Base-by-base conservation (phyloP, 179 eudicot species). In the Beta lomatogona region DNA sequence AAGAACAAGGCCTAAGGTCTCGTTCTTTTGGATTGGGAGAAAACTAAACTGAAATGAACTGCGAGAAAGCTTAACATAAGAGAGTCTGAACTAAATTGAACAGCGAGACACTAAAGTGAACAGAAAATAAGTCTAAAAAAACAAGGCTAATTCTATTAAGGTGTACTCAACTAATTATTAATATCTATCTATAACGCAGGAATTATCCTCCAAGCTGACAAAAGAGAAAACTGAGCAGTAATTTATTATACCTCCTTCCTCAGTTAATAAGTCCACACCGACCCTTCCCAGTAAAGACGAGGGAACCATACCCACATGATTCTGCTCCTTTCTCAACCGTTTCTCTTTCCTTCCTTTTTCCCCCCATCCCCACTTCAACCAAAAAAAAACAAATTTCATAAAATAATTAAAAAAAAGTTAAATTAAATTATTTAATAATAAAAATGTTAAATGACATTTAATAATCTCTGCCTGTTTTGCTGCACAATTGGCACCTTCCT, bases 261-360 rank as follows among this genome's bases (percentile, higher is more conserved):
- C 73, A 71, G 71, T 71, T 73, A 36, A 36, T 36, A 81, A 77
- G 21, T 72, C 82, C 84, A 84, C 85, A 80, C 88, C 90, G 91
- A 82, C 87, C 86, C 90, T 88, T 85, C 88, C 80, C 77, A 36
- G 87, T 76, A 80, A 86, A 86, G 87, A 70, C 88, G 77, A 80
- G 87, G 82, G 80, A 91, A 90, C 94, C 88, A 79, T 55, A 36
- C 81, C 79, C 94, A 91, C 94, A 87, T 90, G 97, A 50, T 89
- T 78, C 90, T 86, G 85, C 84, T 25, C 65, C 83, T 74, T 80
- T 80, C 73, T 85, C 87, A 87, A 81, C 88, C 80, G 86, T 84
- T 82, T 55, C 64, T 48, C 52, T 25, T 16, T 60, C 76, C 65
- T 76, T 78, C 59, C 22, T 55, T 57, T 68, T 82, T 82, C 36